Base-by-base conservation (phyloP, 2,329 filamentous ascomycete species). In the Phyllosticta citribraziliensis region DNA sequence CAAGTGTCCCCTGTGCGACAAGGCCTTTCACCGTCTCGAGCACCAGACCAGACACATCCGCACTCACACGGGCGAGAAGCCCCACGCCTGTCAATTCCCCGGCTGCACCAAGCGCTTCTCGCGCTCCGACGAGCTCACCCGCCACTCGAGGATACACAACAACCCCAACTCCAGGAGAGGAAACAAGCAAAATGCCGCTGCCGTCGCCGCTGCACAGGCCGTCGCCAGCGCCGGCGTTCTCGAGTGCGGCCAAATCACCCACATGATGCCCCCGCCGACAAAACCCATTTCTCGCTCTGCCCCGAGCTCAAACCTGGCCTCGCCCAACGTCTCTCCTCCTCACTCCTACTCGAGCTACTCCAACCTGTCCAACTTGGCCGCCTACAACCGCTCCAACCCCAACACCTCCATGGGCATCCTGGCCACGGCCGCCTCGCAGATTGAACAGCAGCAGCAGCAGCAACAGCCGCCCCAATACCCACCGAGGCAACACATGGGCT, bases 41-140 rank as follows among this genome's bases (percentile, higher is more conserved):
- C 93, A 97, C 75, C 93, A 97, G 81, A 88, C 84, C 63, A 77
- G 86, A 69, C 93, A 99, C 76, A 97, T 97, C 72, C 87, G 93
- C 70, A 97, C 94, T 6, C 93, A 99, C 76, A 99, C 93, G 0
- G 94, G 93, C 70, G 93, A 99, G 80, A 99, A 97, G 82, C 93
- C 93, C 55, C 94, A 97, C 71, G 92, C 89, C 64, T 99, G 93
- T 84, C 87, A 90, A 74, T 97, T 93, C 71, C 91, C 91, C 3
- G 91, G 92, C 69, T 97, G 93, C 84, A 93, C 89, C 68, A 97
- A 97, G 79, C 90, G 93, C 70, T 97, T 99, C 80, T 96, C 90
- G 66, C 87, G 93, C 66, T 97, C 93, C 12, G 93, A 99, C 73
- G 93, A 99, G 78, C 82, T 99, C 68, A 99, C 94, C 64, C 87